Percentiles rank a stretch among this genome's conserved stretches.
These are phyloP conservation scores for Urtica urens DNA, from an alignment of 306 rosid genomes.

Conservation along the genomic window DNA sequence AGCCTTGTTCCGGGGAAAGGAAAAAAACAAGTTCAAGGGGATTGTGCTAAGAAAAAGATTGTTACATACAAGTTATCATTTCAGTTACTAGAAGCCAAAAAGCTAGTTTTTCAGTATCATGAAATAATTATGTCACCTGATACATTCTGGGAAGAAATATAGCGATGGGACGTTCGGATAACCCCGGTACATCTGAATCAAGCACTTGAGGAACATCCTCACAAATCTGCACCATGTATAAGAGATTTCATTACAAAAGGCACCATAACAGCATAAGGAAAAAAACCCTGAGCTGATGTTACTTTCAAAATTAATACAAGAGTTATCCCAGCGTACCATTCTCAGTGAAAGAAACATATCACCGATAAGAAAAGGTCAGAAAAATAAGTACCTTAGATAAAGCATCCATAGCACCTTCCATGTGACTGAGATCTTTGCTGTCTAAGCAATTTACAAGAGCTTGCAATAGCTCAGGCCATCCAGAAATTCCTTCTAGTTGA, in stretches of 20 bases:
- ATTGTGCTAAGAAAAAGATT: neutral
- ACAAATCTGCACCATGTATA: constrained; percentile 46
- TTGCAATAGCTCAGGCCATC: constrained; percentile 95
- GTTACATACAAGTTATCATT: too few relatives aligned
- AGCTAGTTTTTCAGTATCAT: neutral
- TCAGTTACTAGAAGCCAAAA: too few relatives aligned
- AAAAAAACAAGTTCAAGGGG: neutral
- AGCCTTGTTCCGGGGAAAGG: neutral
- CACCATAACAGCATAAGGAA: neutral
- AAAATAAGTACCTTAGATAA: constrained; percentile 98
- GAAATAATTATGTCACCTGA: constrained; percentile 36
- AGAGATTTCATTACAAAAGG: too few relatives aligned
- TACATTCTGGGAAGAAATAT: constrained; percentile 79
- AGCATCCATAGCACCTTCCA: constrained; percentile 99
- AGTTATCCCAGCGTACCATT: too few relatives aligned
- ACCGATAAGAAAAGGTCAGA: too few relatives aligned
- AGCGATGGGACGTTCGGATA: constrained; percentile 87
- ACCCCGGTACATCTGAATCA: constrained; percentile 83
- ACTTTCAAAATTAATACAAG: too few relatives aligned
- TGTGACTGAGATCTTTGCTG: constrained; percentile 75
- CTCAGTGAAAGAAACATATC: too few relatives aligned
- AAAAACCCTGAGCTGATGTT: too few relatives aligned
- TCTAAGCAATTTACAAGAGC: constrained; percentile 87
- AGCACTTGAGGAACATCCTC: constrained; percentile 97
- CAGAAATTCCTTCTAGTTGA: constrained; percentile 69